These are phyloP conservation scores for Ceratobasidium papillatum DNA, from an alignment of 1,284 basidiomycete genomes.

Conservation along the genomic window DNA sequence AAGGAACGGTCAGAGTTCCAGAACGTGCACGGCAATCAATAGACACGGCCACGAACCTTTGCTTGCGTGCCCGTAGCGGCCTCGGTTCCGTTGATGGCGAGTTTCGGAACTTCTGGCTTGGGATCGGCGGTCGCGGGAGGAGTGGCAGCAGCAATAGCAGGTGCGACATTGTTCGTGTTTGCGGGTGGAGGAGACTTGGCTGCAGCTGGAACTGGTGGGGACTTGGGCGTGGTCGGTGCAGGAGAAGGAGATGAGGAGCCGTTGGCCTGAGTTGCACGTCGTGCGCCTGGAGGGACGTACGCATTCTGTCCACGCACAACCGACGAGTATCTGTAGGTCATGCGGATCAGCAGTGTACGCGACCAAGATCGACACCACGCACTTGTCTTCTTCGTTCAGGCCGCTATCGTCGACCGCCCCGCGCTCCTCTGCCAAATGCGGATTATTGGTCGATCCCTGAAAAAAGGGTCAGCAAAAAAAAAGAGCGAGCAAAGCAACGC, in stretches of 20 bases:
- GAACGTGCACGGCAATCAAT: background rate
- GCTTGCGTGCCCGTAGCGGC: constrained; percentile 4
- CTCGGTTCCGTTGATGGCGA: constrained; percentile 40
- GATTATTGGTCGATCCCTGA: constrained; percentile 74
- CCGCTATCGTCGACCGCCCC: constrained; percentile 72
- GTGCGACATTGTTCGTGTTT: constrained; percentile 37
- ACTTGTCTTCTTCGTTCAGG: constrained; percentile 95
- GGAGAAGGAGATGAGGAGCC: constrained; percentile 44
- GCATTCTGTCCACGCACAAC: constrained; percentile 89
- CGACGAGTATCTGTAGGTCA: constrained; percentile 80
- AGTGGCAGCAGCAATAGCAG: constrained; percentile 41
- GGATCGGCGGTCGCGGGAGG: constrained; percentile 53
- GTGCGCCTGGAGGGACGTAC: constrained; percentile 91
- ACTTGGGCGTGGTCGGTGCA: constrained; percentile 48
- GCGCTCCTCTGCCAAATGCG: constrained; percentile 92
- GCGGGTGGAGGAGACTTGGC: constrained; percentile 67
- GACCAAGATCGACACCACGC: constrained; percentile 49
- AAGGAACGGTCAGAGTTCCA: background rate
- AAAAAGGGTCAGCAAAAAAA: constrained; percentile 34
- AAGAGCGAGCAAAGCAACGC: constrained; percentile 22
- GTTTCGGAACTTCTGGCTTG: constrained; percentile 44
- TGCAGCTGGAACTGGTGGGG: constrained; percentile 51
- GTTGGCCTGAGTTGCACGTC: constrained; percentile 53
- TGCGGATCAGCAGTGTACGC: background rate
- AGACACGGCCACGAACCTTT: constrained; percentile 27